A percentile compares a stretch with the other conserved stretches of the same genome.
phyloP scores from a whole-genome alignment of 257 asterid genomes.

The Salvia miltiorrhiza region DNA sequence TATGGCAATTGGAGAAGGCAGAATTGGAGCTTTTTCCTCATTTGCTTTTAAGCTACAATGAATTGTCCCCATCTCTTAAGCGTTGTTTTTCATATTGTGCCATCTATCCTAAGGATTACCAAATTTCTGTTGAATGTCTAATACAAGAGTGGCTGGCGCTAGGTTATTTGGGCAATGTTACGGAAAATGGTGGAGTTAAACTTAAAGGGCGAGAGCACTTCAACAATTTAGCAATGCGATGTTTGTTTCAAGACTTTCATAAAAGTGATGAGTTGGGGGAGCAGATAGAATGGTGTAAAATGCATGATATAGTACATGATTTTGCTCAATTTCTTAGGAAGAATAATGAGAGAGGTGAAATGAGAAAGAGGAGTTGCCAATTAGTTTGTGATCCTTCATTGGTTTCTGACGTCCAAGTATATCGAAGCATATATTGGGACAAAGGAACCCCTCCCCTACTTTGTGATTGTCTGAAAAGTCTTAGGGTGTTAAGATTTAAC shows the following conservation, averaged over 20 bases:
- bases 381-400: not conserved
- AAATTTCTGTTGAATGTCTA: not conserved
- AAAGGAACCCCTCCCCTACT: no score
- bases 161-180: not conserved
- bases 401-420: not conserved
- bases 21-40: not conserved
- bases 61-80: not conserved
- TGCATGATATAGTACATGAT: slow-evolving; percentile 2
- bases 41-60: not conserved
- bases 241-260: not conserved
- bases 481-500: not conserved
- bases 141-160: not conserved
- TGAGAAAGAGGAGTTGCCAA: not conserved
- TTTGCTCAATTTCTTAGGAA: not conserved
- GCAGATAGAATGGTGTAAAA: not conserved
- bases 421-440: not conserved
- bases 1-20: not conserved
- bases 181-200: not conserved
- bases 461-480: not conserved
- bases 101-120: not conserved
- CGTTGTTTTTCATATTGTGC: not conserved
- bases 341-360: not conserved
- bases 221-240: not conserved
- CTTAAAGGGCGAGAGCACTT: not conserved
- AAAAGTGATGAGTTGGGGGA: not conserved